Evolutionary conservation across 2,329 filamentous ascomycete species (phyloP), one percentile per base, ranked within the genome.

Genomic region (Ascomycota sp.): DNA sequence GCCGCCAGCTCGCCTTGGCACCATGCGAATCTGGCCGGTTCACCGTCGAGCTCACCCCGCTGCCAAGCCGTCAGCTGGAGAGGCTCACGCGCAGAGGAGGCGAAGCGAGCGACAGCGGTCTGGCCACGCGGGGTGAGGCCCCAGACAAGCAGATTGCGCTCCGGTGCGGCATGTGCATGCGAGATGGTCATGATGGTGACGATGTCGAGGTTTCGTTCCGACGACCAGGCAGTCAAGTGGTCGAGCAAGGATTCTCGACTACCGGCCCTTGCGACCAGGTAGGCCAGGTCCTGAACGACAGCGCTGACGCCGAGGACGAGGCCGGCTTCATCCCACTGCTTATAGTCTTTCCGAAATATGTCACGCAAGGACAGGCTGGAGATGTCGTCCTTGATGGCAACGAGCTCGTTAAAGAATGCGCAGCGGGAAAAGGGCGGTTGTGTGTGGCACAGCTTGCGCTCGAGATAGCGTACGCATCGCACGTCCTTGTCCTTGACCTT

Each of bases 281-380:
- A 78, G 5, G 54, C 52, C 6, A 84, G 52, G n/a, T 64, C 54
- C 41, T 71, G 71, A 3, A 77, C 68, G 3, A 75, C 60, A 30
- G 68, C 68, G 43, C 69, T 68, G 11, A 80, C 69, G n/a, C 79
- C 79, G 5, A 86, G 59, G 12, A 55, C 59, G 28, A 70, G 47
- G 0, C 52, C 55, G 9, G 56, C 56, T 36, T 71, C 68, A 9
- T 55, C 56, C 79, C 79, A 89, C 47, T 78, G 64, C 56, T 91
- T 91, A 55, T 84, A 91, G 54, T 91, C 80, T 51, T 86, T 86
- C 40, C 76, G 63, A 34, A 86, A 53, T 29, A 84, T 64, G 43
- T 84, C 79, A 16, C 64, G 56, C 41, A 82, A 52, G 28, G 54
- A 57, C 31, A 89, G 54, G 0, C 47, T 43, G 3, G 63, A 66